Conservation (phyloP, 148 eudicot genomes). For the Drosera capensis region DNA sequence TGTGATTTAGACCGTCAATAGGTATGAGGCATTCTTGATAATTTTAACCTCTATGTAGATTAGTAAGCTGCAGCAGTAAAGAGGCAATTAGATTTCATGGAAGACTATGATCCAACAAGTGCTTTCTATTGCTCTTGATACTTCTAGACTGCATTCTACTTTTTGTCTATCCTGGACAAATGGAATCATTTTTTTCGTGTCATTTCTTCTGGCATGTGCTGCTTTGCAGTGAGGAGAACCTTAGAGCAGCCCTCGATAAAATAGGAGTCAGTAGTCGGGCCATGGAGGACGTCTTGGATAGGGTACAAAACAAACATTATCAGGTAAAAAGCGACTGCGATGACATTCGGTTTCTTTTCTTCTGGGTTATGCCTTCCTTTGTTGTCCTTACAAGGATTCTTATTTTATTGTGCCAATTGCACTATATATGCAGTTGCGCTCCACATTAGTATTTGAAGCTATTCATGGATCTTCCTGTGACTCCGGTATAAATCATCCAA, state of each 20-base stretch:
- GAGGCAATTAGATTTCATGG: no score
- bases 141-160: no score
- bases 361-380: background rate
- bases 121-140: no score
- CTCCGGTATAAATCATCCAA: conserved; percentile 89
- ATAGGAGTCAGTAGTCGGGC: conserved; percentile 61
- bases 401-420: conserved; percentile 1
- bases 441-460: conserved; percentile 90
- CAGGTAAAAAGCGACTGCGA: conserved; percentile 38
- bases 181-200: background rate
- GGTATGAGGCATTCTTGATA: no score
- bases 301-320: conserved; percentile 58
- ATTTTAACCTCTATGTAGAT: no score
- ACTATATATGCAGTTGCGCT: conserved; percentile 51
- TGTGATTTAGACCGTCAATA: no score
- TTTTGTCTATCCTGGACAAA: background rate
- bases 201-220: conserved; percentile 1
- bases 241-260: conserved; percentile 70
- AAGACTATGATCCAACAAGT: background rate
- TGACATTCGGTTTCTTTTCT: background rate
- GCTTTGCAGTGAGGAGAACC: conserved; percentile 69
- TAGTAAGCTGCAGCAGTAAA: background rate
- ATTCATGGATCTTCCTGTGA: conserved; percentile 64
- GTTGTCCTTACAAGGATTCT: background rate
- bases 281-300: conserved; percentile 67